Base-by-base conservation (phyloP, 2,329 filamentous ascomycete genomes). In the Pseudomassariella vexata region DNA sequence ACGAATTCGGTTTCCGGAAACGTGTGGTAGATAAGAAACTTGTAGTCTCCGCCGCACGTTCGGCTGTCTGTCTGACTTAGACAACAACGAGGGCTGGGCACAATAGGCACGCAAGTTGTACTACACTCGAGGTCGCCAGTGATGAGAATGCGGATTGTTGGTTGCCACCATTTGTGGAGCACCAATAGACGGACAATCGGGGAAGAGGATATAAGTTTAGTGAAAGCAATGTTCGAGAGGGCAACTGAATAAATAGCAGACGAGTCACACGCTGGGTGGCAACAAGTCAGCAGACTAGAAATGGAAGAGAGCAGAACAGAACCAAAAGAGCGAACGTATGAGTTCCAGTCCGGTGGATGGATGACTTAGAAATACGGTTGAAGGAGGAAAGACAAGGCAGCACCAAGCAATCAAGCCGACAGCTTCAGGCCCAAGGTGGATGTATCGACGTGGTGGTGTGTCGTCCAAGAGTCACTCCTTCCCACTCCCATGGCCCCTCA, bases 371-470 rank as follows among this genome's bases (percentile, higher is more conserved):
- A 35, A 19, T 19, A 30, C 18, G 25, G 9, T 15, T 16, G 24
- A 30, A 33, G 24, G 34, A 25, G 15, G 9, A n/a, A 23, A 28
- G 22, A 18, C 14, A 25, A 35, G 37, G 30, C 34, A 30, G 30
- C 26, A 29, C 30, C 22, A 28, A 36, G 28, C 23, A 35, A 20
- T 15, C 16, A 20, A 19, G 16, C 15, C 24, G 12, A 25, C n/a
- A 11, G 19, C 20, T 24, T 22, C 12, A 32, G 12, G 18, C 15
- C 14, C 5, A 20, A 9, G 28, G 47, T 46, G 50, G 45, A 47
- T 47, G 41, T 40, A 38, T 40, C 35, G 43, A 45, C 30, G 35
- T 33, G 35, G 30, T 37, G 32, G 35, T 37, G 19, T 20, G 35
- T 37, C 30, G 32, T 34, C 20, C 25, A 30, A 19, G 25, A 22